phyloP scores from a whole-genome alignment of 2,329 filamentous ascomycete genomes.

The Claviceps humidiphila region DNA sequence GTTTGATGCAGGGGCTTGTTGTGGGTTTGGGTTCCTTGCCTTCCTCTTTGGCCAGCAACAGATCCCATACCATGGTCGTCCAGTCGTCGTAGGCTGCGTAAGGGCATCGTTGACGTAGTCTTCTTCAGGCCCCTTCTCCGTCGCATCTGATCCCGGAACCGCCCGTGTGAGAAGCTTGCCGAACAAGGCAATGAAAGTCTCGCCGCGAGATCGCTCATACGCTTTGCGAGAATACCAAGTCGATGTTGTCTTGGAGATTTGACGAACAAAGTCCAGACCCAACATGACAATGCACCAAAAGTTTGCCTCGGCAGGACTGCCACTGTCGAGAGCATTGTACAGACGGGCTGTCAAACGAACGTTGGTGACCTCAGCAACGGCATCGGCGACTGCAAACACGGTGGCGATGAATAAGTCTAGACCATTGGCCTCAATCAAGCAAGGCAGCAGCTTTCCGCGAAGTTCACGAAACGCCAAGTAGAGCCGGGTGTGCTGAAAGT shows the following conservation, averaged over 20 bases:
- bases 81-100: background rate
- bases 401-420: conserved; percentile 62
- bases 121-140: conserved; percentile 19
- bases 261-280: conserved; percentile 18
- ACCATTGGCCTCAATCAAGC: conserved; percentile 63
- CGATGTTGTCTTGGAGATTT: conserved; percentile 22
- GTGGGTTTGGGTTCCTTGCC: background rate
- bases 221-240: conserved; percentile 74
- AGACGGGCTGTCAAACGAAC: conserved; percentile 25
- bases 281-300: conserved; percentile 27
- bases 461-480: conserved; percentile 64
- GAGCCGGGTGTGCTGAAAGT: conserved; percentile 68
- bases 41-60: conserved; percentile 12
- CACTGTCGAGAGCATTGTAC: conserved; percentile 20
- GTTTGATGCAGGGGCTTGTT: conserved; percentile 55
- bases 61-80: conserved; percentile 9
- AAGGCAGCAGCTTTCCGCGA: conserved; percentile 55
- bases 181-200: conserved; percentile 32
- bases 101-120: conserved; percentile 2
- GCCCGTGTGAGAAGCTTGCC: conserved; percentile 24
- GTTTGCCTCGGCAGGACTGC: conserved; percentile 16
- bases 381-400: conserved; percentile 43
- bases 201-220: conserved; percentile 74
- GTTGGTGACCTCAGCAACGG: conserved; percentile 23
- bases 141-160: conserved; percentile 24